Base-by-base conservation (phyloP, 768 basidiomycete species). In the Rhizopogon rudus region DNA sequence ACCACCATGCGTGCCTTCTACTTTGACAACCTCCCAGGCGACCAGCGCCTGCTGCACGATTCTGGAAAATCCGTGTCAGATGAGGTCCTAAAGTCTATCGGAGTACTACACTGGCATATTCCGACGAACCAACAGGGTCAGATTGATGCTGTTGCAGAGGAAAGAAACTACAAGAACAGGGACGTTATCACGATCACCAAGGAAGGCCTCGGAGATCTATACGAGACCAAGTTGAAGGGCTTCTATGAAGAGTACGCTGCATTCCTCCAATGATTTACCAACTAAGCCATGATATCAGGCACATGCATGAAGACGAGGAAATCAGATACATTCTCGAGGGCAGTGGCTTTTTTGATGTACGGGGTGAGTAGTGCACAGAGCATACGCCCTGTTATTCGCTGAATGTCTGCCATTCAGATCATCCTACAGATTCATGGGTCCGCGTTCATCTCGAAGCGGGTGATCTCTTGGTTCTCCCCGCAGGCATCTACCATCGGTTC, bases 251-350 rank as follows among this genome's bases (percentile, higher is more conserved):
- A 94, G 90, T 91, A 63, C 56, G 85, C 3, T 28, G n/a, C 42
- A 25, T 29, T 29, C 37, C 10, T 4, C 5, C 22, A 37, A 29
- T 16, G 9, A 7, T 13, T 20, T 20, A 22, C 35, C 10, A 22
- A 6, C 9, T 22, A 3, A 59, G 55, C 14, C 10, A 37, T 9
- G 13, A 37, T 37, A 1, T 25, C 61, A 91, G 91, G 63, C 93
- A 97, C 63, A 81, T 98, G 77, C 95, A 97, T 63, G 93, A 97
- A 69, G 95, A 98, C 62, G 94, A 98, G 64, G 94, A 98, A 71
- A 96, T 95, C 64, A 79, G 95, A 8, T 98, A 91, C 63, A 84
- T 95, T 63, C 77, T 93, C 40, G 76, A 80, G 1, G 95, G 96
- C 13, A 84, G 82, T 41, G 94, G 93, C 0, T 98, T 84, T 77